Percentiles rank a stretch among this genome's conserved stretches.
Conservation (phyloP, 352 stramenopile species). For the Phytophthora sojae region DNA sequence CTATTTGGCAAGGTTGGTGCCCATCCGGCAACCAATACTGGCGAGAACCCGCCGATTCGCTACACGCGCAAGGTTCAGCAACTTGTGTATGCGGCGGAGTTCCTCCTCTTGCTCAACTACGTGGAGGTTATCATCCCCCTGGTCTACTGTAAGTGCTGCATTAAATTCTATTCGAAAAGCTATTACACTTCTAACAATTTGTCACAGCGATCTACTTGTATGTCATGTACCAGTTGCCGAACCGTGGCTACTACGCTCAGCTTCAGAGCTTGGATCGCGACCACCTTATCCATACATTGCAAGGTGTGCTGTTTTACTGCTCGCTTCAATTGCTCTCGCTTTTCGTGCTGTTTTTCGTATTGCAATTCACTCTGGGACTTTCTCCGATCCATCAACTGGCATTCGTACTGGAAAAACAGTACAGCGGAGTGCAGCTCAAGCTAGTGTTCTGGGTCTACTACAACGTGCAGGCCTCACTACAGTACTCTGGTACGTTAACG, state of each 20-base stretch:
- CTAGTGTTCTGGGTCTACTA: neutral
- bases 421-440: neutral
- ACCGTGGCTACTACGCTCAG: neutral
- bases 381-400: neutral
- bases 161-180: neutral
- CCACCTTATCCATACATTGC: neutral
- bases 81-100: neutral
- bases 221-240: neutral
- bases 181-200: neutral
- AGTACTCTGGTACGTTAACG: neutral
- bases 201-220: neutral
- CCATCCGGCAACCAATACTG: neutral
- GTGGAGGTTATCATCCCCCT: neutral
- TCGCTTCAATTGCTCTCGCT: neutral
- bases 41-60: neutral
- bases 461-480: neutral
- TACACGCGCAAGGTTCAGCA: neutral
- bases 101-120: slow-evolving; percentile 1
- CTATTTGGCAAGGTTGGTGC: neutral
- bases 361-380: neutral
- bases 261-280: neutral
- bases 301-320: neutral
- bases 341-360: neutral
- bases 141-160: neutral
- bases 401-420: neutral